Conservation (phyloP, 768 basidiomycete species). For the Mrakia gelida region DNA sequence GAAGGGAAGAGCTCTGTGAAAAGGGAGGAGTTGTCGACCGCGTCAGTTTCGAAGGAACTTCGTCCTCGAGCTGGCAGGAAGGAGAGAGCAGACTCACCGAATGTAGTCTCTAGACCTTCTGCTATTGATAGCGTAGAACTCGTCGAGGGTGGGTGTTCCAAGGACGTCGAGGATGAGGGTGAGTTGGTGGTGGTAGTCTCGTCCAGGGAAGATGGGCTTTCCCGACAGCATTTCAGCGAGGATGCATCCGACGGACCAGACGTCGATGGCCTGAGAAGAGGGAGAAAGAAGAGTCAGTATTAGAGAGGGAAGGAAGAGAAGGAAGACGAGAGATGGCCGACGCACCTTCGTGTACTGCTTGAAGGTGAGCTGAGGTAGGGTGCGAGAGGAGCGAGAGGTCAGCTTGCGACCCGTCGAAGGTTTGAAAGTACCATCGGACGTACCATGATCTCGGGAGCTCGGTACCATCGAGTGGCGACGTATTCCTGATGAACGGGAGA, state of each 20-base stretch:
- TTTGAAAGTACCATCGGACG: too few relatives aligned
- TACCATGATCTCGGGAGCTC: constrained; percentile 53
- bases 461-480: constrained; percentile 79
- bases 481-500: constrained; percentile 80
- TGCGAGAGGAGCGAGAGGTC: neutral
- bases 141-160: constrained; percentile 68
- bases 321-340: too few relatives aligned
- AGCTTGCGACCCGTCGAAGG: neutral
- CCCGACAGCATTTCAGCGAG: constrained; percentile 88
- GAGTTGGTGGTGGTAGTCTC: constrained; percentile 89
- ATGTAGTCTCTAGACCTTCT: constrained; percentile 51
- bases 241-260: constrained; percentile 60
- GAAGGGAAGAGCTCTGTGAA: constrained; percentile 70
- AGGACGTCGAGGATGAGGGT: constrained; percentile 91
- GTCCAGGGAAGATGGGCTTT: constrained; percentile 90
- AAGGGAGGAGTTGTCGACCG: neutral
- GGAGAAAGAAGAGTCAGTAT: neutral
- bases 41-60: too few relatives aligned
- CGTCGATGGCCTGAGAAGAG: constrained; percentile 46
- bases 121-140: constrained; percentile 88
- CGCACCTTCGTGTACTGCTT: constrained; percentile 49
- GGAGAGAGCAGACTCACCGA: constrained; percentile 35
- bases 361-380: constrained; percentile 39
- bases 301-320: neutral
- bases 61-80: too few relatives aligned